phyloP scores from a whole-genome alignment of 2,329 filamentous ascomycete genomes.

The Cladosporium sp. region DNA sequence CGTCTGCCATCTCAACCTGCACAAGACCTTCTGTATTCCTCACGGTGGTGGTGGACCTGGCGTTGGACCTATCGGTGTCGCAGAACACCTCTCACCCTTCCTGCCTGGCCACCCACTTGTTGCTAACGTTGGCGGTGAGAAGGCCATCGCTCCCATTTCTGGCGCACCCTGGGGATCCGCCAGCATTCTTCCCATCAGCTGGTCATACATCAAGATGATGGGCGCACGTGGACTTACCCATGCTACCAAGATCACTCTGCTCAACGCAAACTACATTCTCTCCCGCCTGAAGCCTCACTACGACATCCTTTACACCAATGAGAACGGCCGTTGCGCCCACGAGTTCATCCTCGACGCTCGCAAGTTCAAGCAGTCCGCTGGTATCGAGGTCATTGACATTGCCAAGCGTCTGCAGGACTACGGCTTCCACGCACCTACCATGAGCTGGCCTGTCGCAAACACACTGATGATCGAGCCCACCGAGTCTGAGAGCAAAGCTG shows the following conservation, averaged over 20 bases:
- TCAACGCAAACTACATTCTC: conserved; percentile 97
- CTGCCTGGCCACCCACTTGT: conserved; percentile 68
- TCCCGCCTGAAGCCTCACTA: conserved; percentile 82
- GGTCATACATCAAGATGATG: conserved; percentile 96
- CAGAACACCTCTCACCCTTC: conserved; percentile 70
- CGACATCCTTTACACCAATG: conserved; percentile 89
- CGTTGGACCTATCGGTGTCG: conserved; percentile 90
- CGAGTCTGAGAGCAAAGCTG: conserved; percentile 85
- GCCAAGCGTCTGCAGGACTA: conserved; percentile 97
- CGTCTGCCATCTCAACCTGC: conserved; percentile 93
- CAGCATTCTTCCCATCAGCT: conserved; percentile 88
- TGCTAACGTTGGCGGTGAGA: conserved; percentile 49
- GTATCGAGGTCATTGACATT: conserved; percentile 88
- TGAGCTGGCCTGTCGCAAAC: conserved; percentile 93
- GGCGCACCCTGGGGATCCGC: conserved; percentile 84
- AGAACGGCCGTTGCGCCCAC: conserved; percentile 82
- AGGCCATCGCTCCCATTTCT: conserved; percentile 67
- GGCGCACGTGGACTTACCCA: conserved; percentile 75
- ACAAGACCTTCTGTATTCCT: conserved; percentile 99
- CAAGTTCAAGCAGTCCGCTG: conserved; percentile 75
- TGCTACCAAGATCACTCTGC: conserved; percentile 85
- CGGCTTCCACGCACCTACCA: conserved; percentile 94
- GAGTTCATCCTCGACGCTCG: conserved; percentile 94
- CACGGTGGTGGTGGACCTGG: conserved; percentile 93
- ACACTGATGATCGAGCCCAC: conserved; percentile 98